Evolutionary conservation across 139 green algal genomes (phyloP), one percentile per base, ranked within the genome.

Genomic region (Micractinium sp.): DNA sequence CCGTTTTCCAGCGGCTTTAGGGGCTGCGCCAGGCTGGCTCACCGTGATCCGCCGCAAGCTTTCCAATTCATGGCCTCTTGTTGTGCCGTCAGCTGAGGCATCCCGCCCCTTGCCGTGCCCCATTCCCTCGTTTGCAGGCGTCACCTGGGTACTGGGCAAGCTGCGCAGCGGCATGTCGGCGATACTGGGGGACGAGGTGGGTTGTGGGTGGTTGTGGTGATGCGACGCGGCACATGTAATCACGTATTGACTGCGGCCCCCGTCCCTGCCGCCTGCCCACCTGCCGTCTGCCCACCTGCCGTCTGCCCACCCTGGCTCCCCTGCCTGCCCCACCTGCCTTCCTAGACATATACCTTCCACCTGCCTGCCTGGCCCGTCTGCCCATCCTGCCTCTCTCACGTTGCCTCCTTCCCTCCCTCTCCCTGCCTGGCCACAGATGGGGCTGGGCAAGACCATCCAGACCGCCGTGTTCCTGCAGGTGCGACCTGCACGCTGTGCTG

Each of bases 111-210:
- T n/a, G 15, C 27, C 29, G 20, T 56, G 29, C 27, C 31, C 27
- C 18, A 36, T 38, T 73, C 39, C 36, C 13, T 2, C 33, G 4
- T 9, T 56, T 23, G 41, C 88, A 90, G 88, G 88, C 35, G 41
- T 91, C 67, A 89, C 4, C 82, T 91, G 83, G 82, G 25, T 86
- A 90, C 91, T 97, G 75, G 86, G 85, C 66, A 96, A 95, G 88
- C 91, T 97, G 69, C 94, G 94, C 82, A 82, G 89, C 53, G 88
- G 91, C 35, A 67, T 95, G 69, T 95, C 94, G 18, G 94, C 92
- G 23, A 97, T 98, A 12, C 85, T 98, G 60, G 95, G 95, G 22
- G 95, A 98, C 47, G 95, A 98, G 85, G 81, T 85, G 53, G 29
- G 81, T n/a, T n/a, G n/a, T 27, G 77, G 39, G 15, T 61, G 74